A percentile compares a stretch with the other conserved stretches of the same genome.
These are phyloP conservation scores for Cordyceps tenuipes DNA, from an alignment of 2,329 filamentous ascomycete species.

Conservation along the genomic window DNA sequence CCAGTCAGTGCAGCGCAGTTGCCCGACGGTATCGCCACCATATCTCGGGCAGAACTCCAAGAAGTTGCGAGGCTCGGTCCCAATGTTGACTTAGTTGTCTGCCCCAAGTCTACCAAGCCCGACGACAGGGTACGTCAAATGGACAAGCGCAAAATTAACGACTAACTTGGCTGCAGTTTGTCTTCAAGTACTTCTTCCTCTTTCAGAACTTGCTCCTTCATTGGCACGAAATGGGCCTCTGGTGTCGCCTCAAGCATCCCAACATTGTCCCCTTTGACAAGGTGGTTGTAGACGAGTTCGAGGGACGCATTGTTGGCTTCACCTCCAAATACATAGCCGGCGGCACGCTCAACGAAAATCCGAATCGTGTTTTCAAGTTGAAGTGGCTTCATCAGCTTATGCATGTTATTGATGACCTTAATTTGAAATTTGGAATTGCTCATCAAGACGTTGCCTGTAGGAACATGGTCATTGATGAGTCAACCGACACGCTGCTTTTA, in stretches of 20 bases:
- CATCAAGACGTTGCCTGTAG: conserved; percentile 31
- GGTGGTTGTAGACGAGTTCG: conserved; percentile 25
- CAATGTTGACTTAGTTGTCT: conserved; percentile 20
- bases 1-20: not conserved
- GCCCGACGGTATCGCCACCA: conserved; percentile 13
- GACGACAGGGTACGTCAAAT: too few relatives aligned
- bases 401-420: conserved; percentile 27
- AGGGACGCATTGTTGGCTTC: conserved; percentile 26
- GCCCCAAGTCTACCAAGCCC: not conserved
- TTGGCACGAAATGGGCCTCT: conserved; percentile 28
- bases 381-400: conserved; percentile 29
- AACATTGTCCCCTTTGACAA: conserved; percentile 27
- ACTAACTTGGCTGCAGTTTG: not conserved
- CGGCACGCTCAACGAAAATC: conserved; percentile 22
- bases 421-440: conserved; percentile 26
- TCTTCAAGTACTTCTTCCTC: conserved; percentile 27
- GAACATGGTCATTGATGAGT: conserved; percentile 29
- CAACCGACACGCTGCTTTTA: conserved; percentile 22
- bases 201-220: conserved; percentile 13
- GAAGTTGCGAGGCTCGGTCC: conserved; percentile 19
- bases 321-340: conserved; percentile 24
- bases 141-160: too few relatives aligned
- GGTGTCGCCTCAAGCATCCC: conserved; percentile 22
- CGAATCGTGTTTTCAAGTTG: conserved; percentile 24
- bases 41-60: conserved; percentile 14